phyloP scores from a whole-genome alignment of 2,329 filamentous ascomycete species.

The Plenodomus biglobosus region DNA sequence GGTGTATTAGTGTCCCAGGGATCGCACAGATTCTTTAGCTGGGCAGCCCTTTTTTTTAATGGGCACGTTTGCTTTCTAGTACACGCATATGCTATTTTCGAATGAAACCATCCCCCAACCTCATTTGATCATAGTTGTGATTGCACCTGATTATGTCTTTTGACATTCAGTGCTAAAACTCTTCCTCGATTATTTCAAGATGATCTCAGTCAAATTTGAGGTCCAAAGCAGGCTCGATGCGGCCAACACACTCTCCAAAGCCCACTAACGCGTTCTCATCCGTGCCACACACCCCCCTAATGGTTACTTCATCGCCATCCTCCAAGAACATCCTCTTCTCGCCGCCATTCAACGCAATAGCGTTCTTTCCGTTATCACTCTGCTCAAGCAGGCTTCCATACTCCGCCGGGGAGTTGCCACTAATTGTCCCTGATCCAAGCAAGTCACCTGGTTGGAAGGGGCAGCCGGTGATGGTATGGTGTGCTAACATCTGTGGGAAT shows the following conservation, averaged over 20 bases:
- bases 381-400: conserved; percentile 73
- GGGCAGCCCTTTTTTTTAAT: too few relatives aligned
- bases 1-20: too few relatives aligned
- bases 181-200: not conserved
- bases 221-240: conserved; percentile 51
- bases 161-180: not conserved
- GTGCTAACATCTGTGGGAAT: conserved; percentile 79
- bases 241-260: conserved; percentile 72
- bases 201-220: conserved; percentile 18
- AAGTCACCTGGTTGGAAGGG: conserved; percentile 73
- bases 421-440: conserved; percentile 78
- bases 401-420: conserved; percentile 59
- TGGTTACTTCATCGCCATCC: conserved; percentile 70
- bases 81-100: too few relatives aligned
- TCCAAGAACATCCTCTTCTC: conserved; percentile 71
- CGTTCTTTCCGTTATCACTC: conserved; percentile 67
- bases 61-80: too few relatives aligned
- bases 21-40: too few relatives aligned
- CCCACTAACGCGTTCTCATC: conserved; percentile 69
- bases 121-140: too few relatives aligned
- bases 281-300: conserved; percentile 65
- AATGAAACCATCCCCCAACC: too few relatives aligned
- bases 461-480: conserved; percentile 76
- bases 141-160: not conserved
- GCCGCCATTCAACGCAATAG: conserved; percentile 63